Evolutionary conservation across 768 basidiomycete genomes (phyloP).

Genomic region (Xerocomus potaroensis): DNA sequence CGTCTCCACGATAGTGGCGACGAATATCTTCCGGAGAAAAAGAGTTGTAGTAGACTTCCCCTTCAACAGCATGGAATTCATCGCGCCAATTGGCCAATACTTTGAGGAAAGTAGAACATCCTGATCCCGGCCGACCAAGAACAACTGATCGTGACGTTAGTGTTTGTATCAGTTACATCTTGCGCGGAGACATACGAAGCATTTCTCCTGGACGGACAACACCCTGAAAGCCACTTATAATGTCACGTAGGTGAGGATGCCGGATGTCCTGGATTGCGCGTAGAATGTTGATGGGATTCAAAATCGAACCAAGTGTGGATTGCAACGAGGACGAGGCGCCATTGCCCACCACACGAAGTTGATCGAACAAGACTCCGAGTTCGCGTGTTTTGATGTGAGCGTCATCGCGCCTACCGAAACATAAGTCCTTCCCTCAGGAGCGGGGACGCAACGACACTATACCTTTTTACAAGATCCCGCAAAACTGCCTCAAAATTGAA

Average conservation of each 20-base stretch:
- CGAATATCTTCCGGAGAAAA: conserved; percentile 60
- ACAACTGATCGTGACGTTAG: conserved; percentile 49
- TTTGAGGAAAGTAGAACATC: conserved; percentile 83
- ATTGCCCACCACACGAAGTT: conserved; percentile 56
- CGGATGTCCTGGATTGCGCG: conserved; percentile 41
- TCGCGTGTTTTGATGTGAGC: conserved; percentile 48
- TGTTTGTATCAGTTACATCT: neutral
- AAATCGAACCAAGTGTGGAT: conserved; percentile 56
- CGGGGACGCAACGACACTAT: neutral
- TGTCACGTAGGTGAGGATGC: conserved; percentile 58
- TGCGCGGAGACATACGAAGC: conserved; percentile 47
- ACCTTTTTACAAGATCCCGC: conserved; percentile 22
- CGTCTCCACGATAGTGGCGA: conserved; percentile 50
- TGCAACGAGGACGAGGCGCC: conserved; percentile 54
- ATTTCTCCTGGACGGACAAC: conserved; percentile 61
- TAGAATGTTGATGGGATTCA: conserved; percentile 49
- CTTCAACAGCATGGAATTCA: conserved; percentile 64
- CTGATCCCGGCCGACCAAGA: conserved; percentile 79
- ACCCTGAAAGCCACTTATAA: conserved; percentile 52
- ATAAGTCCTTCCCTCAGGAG: neutral
- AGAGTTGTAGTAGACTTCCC: conserved; percentile 73
- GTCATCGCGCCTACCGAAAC: conserved; percentile 39
- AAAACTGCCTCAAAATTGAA: conserved; percentile 32
- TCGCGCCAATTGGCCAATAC: conserved; percentile 69
- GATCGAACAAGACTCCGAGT: conserved; percentile 58